Evolutionary conservation across 768 basidiomycete genomes (phyloP).

Genomic region (Mycena kentingensis): DNA sequence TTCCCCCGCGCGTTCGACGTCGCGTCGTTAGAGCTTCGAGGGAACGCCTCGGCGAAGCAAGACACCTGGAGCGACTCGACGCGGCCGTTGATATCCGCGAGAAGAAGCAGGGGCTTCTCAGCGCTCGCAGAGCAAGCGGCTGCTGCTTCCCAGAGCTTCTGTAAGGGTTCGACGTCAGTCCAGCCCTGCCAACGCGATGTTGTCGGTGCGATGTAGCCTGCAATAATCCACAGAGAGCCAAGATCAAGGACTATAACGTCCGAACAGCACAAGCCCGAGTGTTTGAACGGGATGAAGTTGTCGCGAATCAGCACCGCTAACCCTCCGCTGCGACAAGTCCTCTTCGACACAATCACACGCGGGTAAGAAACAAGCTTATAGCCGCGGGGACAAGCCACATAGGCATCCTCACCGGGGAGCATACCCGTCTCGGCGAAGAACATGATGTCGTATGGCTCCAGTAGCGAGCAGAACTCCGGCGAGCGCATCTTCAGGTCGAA

Average conservation of each 20-base stretch:
- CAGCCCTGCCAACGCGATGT: slow-evolving; percentile 3
- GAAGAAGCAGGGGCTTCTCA: neutral
- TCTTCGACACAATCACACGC: neutral
- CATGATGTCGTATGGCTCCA: slow-evolving; percentile 4
- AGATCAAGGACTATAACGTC: slow-evolving; percentile 2
- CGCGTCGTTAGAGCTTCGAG: too few species aligned
- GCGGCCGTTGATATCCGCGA: too few species aligned
- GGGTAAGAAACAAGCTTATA: neutral
- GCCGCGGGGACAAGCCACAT: neutral
- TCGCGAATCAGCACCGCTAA: neutral
- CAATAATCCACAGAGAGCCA: neutral
- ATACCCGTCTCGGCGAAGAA: slow-evolving; percentile 7
- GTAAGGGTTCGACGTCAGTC: neutral
- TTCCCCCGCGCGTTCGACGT: neutral
- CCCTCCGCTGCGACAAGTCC: neutral
- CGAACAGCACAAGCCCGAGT: neutral
- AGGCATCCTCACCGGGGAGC: neutral
- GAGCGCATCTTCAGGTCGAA: neutral
- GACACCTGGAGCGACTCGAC: too few species aligned
- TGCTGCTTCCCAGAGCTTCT: slow-evolving; percentile 3
- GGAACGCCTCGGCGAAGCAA: too few species aligned
- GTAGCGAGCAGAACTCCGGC: neutral
- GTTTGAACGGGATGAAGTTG: neutral
- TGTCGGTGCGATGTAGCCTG: neutral
- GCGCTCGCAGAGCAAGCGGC: neutral